phyloP scores from a whole-genome alignment of 2,329 filamentous ascomycete genomes.

The Coniochaeta ligniaria region DNA sequence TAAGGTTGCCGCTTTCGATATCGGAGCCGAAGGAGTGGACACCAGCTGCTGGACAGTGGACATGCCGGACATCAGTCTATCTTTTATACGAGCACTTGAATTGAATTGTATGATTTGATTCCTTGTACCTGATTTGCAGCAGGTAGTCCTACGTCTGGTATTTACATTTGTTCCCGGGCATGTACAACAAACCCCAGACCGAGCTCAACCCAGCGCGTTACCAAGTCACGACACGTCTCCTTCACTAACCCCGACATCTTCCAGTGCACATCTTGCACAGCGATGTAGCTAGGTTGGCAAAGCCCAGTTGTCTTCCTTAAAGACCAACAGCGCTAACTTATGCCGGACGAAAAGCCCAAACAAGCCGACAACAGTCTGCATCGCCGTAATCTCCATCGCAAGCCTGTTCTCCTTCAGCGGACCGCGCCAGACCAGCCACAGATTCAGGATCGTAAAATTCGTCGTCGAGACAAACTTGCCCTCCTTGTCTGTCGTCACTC shows the following conservation, averaged over 20 bases:
- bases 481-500: constrained; percentile 58
- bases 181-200: not conserved
- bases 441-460: constrained; percentile 89
- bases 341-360: constrained; percentile 81
- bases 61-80: not conserved
- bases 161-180: not conserved
- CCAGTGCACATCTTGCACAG: no score
- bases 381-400: constrained; percentile 68
- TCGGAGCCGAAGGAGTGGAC: not conserved
- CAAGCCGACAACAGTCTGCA: constrained; percentile 73
- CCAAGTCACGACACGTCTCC: no score
- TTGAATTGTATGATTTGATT: no score
- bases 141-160: not conserved
- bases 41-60: not conserved
- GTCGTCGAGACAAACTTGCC: constrained; percentile 71
- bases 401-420: constrained; percentile 82
- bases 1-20: not conserved
- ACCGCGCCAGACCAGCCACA: constrained; percentile 94
- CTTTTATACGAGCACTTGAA: no score
- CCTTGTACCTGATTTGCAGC: not conserved
- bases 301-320: constrained; percentile 77
- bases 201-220: no score
- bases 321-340: constrained; percentile 77
- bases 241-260: no score
- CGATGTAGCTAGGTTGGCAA: constrained; percentile 3